phyloP scores from a whole-genome alignment of 345 rosid species.

The Linum tenue region DNA sequence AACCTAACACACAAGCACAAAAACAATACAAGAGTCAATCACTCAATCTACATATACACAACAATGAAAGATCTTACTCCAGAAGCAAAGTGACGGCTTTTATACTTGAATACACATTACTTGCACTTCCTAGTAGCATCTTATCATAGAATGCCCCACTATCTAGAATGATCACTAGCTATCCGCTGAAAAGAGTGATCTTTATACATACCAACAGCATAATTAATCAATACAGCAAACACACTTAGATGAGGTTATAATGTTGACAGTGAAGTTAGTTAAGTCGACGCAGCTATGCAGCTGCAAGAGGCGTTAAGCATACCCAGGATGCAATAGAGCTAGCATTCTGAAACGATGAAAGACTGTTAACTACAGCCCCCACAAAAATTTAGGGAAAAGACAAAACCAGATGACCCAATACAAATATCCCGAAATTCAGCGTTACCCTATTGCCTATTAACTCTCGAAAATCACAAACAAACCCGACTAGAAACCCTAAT shows the following conservation, averaged over 20 bases:
- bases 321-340: neutral
- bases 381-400: too few species aligned
- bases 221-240: neutral
- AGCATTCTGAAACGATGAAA: neutral
- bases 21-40: neutral
- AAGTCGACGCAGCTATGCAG: neutral
- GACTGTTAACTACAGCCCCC: neutral
- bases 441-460: neutral
- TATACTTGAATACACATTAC: too few species aligned
- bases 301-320: neutral
- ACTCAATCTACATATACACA: neutral
- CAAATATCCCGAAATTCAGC: neutral
- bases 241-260: neutral
- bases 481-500: constrained; percentile 3
- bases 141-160: too few species aligned
- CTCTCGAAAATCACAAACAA: neutral
- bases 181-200: too few species aligned
- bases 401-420: neutral
- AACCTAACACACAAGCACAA: constrained; percentile 38
- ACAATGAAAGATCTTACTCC: neutral
- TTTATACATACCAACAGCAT: too few species aligned
- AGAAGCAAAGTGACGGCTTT: too few species aligned
- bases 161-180: too few species aligned
- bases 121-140: too few species aligned
- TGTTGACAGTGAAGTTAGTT: neutral